A percentile compares a stretch with the other conserved stretches of the same genome.
Evolutionary conservation across 208 protist species (phyloP).

Genomic region (Leishmania guyanensis): DNA sequence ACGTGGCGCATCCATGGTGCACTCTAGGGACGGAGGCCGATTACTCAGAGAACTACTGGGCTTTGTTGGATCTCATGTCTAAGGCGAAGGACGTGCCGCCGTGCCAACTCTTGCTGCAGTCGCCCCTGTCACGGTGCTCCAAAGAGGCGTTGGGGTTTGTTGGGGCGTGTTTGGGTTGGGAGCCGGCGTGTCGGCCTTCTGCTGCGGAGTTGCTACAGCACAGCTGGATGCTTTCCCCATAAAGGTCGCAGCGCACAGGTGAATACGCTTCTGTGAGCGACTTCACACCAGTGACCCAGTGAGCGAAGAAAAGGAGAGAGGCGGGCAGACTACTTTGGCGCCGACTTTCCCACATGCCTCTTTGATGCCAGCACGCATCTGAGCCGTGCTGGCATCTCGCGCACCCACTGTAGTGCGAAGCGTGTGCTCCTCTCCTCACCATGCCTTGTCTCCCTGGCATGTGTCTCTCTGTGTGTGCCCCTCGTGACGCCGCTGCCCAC

Average conservation of each 20-base stretch:
- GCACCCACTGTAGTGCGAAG: not conserved
- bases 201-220: conserved; percentile 37
- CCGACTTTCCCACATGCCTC: not conserved
- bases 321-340: not conserved
- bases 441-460: not conserved
- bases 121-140: conserved; percentile 13
- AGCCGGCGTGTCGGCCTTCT: conserved; percentile 27
- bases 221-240: conserved; percentile 19
- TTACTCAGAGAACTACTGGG: conserved; percentile 15
- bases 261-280: not conserved
- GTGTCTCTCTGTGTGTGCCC: not conserved
- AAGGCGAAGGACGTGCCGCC: not conserved
- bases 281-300: not conserved
- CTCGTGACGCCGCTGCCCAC: not conserved
- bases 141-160: conserved; percentile 29
- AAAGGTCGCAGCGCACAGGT: not conserved
- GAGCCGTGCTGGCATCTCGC: not conserved
- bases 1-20: conserved; percentile 31
- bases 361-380: not conserved
- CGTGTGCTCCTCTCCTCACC: conserved; percentile 1
- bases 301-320: not conserved
- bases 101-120: conserved; percentile 1
- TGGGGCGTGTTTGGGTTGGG: conserved; percentile 40
- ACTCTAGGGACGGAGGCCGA: not conserved
- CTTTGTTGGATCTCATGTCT: conserved; percentile 11